These are phyloP conservation scores for Penicillium malachiteum DNA, from an alignment of 495 filamentous ascomycete species.

Conservation along the genomic window DNA sequence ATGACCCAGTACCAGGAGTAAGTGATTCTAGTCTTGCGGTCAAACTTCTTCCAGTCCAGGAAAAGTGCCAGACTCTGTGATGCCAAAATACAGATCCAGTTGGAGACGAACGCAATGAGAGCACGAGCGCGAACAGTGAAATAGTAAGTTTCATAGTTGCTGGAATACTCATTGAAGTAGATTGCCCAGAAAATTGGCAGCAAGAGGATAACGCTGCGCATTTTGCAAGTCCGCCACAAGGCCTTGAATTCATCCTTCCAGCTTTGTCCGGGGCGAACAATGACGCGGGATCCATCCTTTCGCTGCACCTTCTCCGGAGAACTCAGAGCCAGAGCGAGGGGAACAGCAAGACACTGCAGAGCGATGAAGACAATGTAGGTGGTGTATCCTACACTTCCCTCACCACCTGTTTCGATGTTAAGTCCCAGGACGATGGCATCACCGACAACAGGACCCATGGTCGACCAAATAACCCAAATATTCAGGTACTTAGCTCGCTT, in stretches of 20 bases:
- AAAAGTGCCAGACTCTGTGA: constrained; percentile 30
- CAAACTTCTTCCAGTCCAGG: constrained; percentile 7
- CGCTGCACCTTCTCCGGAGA: constrained; percentile 54
- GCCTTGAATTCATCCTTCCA: constrained; percentile 23
- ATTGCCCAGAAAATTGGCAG: constrained; percentile 37
- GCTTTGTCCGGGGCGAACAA: constrained; percentile 39
- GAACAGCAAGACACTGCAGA: constrained; percentile 53
- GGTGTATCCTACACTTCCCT: constrained; percentile 5
- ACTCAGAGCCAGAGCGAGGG: constrained; percentile 52
- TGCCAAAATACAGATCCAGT: constrained; percentile 42
- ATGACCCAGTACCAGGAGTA: constrained; percentile 45
- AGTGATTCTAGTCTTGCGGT: constrained; percentile 34
- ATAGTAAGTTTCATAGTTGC: constrained; percentile 35
- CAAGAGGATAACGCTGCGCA: constrained; percentile 19
- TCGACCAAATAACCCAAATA: constrained; percentile 57
- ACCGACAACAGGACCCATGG: constrained; percentile 56
- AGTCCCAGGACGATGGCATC: constrained; percentile 50
- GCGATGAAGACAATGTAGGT: constrained; percentile 61
- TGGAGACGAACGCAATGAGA: constrained; percentile 32
- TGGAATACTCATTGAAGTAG: constrained; percentile 35
- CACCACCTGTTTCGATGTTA: background rate
- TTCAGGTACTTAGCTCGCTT: constrained; percentile 56
- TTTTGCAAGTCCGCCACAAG: constrained; percentile 1
- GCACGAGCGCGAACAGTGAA: constrained; percentile 39
- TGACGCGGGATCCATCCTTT: constrained; percentile 52